Percentiles rank a stretch among this genome's conserved stretches.
Conservation (phyloP, 2,329 filamentous ascomycete genomes). For the Fusarium multiceps region DNA sequence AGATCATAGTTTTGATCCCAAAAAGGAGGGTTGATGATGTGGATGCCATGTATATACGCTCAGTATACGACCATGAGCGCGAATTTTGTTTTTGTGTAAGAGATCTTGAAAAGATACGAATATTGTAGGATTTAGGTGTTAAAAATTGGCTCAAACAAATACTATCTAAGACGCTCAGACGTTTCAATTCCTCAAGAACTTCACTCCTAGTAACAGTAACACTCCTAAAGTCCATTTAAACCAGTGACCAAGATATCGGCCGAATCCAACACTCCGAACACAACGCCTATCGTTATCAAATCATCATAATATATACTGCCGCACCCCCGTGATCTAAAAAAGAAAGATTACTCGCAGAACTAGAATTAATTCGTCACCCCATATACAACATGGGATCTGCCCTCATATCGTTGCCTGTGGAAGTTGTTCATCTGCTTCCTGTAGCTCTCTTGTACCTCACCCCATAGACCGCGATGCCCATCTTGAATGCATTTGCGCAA, state of each 20-base stretch:
- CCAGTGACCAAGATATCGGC: background rate
- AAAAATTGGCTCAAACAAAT: background rate
- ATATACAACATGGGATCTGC: slow-evolving; percentile 40
- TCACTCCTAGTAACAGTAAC: background rate
- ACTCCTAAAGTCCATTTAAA: background rate
- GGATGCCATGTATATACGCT: background rate
- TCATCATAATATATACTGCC: background rate
- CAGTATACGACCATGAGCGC: background rate
- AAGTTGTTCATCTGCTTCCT: slow-evolving; percentile 42
- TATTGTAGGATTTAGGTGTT: background rate
- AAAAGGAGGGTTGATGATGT: slow-evolving; percentile 26
- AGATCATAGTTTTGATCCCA: slow-evolving; percentile 41
- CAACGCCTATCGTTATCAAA: background rate
- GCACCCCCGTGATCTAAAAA: background rate
- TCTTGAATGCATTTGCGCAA: slow-evolving; percentile 42
- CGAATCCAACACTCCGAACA: background rate
- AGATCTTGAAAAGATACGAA: background rate
- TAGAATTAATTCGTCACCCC: slow-evolving; percentile 25
- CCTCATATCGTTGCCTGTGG: slow-evolving; percentile 36
- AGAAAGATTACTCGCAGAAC: too few relatives aligned
- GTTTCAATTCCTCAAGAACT: background rate
- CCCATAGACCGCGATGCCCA: slow-evolving; percentile 46
- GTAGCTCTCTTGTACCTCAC: slow-evolving; percentile 47
- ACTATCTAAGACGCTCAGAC: background rate
- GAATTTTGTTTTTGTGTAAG: background rate